Conservation (phyloP, 129 eudicot genomes). For the Centella asiatica region DNA sequence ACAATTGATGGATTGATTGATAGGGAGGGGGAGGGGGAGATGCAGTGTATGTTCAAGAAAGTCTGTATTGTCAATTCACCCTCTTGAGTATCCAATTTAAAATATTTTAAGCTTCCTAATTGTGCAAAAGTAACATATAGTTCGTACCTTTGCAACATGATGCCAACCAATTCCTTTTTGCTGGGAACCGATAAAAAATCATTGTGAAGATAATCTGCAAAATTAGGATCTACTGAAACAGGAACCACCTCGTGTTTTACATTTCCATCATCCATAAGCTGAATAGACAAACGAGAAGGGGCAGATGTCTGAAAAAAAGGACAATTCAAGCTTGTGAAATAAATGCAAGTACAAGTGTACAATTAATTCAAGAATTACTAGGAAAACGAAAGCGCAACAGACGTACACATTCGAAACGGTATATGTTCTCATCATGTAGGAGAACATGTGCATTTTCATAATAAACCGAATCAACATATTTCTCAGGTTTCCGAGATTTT, state of each 20-base stretch:
- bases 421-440: conserved; percentile 87
- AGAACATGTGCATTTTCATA: conserved; percentile 81
- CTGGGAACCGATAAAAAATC: conserved; percentile 64
- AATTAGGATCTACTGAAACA: conserved; percentile 81
- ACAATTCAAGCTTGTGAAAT: conserved; percentile 1
- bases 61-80: no score
- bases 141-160: conserved; percentile 68
- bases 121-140: background rate
- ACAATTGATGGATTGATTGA: no score
- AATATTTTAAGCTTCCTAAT: no score
- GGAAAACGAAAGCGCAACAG: conserved; percentile 7
- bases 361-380: background rate
- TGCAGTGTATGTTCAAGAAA: no score
- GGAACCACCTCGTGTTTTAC: conserved; percentile 86
- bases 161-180: conserved; percentile 50
- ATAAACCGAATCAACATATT: conserved; percentile 76
- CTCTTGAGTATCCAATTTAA: no score
- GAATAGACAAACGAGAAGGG: conserved; percentile 62
- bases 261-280: conserved; percentile 80
- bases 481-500: conserved; percentile 61
- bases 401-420: conserved; percentile 88
- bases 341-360: background rate
- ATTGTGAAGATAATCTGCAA: conserved; percentile 63
- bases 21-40: no score
- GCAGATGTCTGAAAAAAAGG: conserved; percentile 46